A percentile compares a stretch with the other conserved stretches of the same genome.
Evolutionary conservation across 179 eudicot genomes (phyloP).

Genomic region (Beta macrorhiza): DNA sequence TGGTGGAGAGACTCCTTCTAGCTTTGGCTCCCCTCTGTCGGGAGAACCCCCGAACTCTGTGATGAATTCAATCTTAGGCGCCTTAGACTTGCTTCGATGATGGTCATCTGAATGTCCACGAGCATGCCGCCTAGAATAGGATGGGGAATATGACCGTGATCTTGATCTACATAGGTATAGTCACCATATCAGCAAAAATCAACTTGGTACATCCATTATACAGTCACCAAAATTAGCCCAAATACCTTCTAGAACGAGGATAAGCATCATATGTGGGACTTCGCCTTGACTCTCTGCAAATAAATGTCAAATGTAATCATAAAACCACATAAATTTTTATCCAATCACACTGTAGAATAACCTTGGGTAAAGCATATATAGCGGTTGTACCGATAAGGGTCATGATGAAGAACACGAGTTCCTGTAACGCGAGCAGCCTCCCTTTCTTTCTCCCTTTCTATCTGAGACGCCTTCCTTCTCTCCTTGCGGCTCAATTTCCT

Average conservation of each 20-base stretch:
- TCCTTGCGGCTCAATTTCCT: constrained; percentile 97
- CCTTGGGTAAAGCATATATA: background rate
- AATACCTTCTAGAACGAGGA: constrained; percentile 77
- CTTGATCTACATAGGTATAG: constrained; percentile 50
- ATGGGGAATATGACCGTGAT: constrained; percentile 81
- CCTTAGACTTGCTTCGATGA: constrained; percentile 75
- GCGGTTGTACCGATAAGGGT: constrained; percentile 71
- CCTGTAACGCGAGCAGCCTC: constrained; percentile 67
- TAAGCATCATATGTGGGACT: constrained; percentile 98
- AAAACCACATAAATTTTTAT: background rate
- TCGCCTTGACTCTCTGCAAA: constrained; percentile 82
- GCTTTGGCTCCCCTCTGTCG: constrained; percentile 67
- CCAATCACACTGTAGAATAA: background rate
- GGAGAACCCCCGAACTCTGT: constrained; percentile 95
- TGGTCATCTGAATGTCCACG: constrained; percentile 69
- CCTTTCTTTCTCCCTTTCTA: constrained; percentile 87
- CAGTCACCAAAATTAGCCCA: background rate
- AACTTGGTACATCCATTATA: background rate
- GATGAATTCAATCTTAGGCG: constrained; percentile 87
- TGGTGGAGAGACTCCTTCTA: constrained; percentile 85
- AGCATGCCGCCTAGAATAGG: constrained; percentile 70
- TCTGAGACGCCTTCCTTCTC: constrained; percentile 89
- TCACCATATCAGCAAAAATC: constrained; percentile 2
- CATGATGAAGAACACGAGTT: constrained; percentile 69
- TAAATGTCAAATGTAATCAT: constrained; percentile 7